Evolutionary conservation across 768 basidiomycete genomes (phyloP).

Genomic region (Boletus reticuloceps): DNA sequence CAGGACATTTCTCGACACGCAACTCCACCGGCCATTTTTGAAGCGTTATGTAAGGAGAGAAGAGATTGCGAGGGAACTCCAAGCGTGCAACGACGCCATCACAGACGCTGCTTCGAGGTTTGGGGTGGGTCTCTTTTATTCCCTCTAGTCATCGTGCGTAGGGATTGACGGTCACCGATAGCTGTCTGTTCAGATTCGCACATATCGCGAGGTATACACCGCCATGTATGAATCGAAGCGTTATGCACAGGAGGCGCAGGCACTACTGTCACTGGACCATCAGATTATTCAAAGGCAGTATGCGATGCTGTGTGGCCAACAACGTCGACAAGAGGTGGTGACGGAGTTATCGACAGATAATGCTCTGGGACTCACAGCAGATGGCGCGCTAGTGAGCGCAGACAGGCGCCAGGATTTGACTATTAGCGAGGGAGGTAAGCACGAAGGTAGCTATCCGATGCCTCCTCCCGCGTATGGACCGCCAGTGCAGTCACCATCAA

Average conservation of each 20-base stretch:
- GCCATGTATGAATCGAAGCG: slow-evolving; percentile 29
- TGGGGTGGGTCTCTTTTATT: slow-evolving; percentile 15
- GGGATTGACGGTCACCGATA: slow-evolving; percentile 9
- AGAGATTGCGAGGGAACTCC: slow-evolving; percentile 57
- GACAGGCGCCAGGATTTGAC: background rate
- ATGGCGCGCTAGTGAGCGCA: background rate
- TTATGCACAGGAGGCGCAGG: slow-evolving; percentile 18
- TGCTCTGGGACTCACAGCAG: slow-evolving; percentile 5
- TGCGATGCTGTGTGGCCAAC: slow-evolving; percentile 7
- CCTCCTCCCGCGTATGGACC: slow-evolving; percentile 9
- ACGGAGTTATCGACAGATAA: background rate
- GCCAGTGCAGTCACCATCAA: background rate
- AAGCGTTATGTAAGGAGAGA: slow-evolving; percentile 76
- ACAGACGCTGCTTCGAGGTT: slow-evolving; percentile 40
- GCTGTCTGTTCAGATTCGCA: slow-evolving; percentile 53
- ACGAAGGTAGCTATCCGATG: background rate
- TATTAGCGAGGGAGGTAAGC: background rate
- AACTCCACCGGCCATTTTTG: slow-evolving; percentile 67
- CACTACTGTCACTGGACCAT: slow-evolving; percentile 16
- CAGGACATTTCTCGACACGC: slow-evolving; percentile 52
- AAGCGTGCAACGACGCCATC: slow-evolving; percentile 49
- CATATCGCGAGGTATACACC: slow-evolving; percentile 47
- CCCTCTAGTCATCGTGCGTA: background rate
- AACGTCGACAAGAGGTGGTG: background rate
- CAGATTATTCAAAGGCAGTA: slow-evolving; percentile 13